Base-by-base conservation (phyloP, 202 grass and related monocot species). In the Setaria viridis region DNA sequence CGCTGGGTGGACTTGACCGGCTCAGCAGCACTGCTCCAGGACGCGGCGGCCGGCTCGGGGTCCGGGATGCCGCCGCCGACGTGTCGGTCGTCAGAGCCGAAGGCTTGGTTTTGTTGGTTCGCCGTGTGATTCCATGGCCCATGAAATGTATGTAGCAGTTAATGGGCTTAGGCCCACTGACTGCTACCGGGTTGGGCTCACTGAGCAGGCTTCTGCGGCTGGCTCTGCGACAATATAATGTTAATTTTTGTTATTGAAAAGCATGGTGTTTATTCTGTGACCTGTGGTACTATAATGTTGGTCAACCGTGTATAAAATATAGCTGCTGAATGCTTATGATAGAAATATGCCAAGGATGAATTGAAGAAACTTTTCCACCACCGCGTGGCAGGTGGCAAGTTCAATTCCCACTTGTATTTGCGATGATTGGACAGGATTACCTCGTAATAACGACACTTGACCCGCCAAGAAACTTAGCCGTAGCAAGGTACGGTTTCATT, bases 1-100 rank as follows among this genome's bases (percentile, higher is more conserved):
- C 77, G 70, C 81, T 59, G 82, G 53, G 64, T 56, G 54, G 88
- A 80, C 55, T 83, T 80, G 74, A 90, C 62, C 19, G 43, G 6
- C 70, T 76, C 80, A 4, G 70, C 62, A 32, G 30, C 67, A 33
- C 41, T 25, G 53, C 14, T 25, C 34, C 69, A 2, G 59, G 79
- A 84, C 84, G 53, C 60, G 76, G 75, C 25, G 53, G 85, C 62
- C 62, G 80, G 51, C 43, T 75, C 60, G 50, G 25, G 51, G 60
- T 75, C 60, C 41, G 19, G 51, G 74, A 46, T 60, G 49, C 79
- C 79, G 49, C 79, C 79, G 84, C 49, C 88, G 83, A 6, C 74
- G 84, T n/a, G 54, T n/a, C 74, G 20, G 71, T 47, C 48, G 70
- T 53, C 63, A 72, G 56, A 29, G 48, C 37, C 11, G 67, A 71